Evolutionary conservation across 805 yeast genomes (phyloP), one percentile per base, ranked within the genome.

Genomic region (Lachancea dasiensis): DNA sequence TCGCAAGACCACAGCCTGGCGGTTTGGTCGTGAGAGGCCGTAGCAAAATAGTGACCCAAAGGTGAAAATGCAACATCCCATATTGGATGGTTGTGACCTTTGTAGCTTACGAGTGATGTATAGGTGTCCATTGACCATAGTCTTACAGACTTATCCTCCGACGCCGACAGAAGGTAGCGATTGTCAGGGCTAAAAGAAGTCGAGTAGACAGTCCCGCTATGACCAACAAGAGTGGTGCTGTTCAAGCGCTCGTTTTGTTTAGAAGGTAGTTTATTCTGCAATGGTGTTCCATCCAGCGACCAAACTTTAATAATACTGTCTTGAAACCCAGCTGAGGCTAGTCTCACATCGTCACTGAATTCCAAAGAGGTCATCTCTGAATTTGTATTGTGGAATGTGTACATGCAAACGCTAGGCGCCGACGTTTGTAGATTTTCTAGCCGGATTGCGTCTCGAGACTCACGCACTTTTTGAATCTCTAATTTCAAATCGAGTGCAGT

Each of bases 31-130:
- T 89, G 96, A 2, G 96, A 86, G 0, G 94, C 96, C 0, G 97
- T 89, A n/a, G 94, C 96, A 62, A 92, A 92, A 64, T 92, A 92
- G 64, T 92, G 97, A 4, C 98, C 98, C 51, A 84, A 67, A 2
- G 98, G 98, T 2, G 95, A 80, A 55, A 86, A 92, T 51, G 82
- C 75, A 6, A 92, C 97, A 58, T 92, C 97, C 98, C 98, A 92
- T 19, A 92, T 83, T 1, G 98, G 97, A 49, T 86, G 94, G 52
- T 80, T 86, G 57, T 92, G 99, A 6, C 97, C 97, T 59, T 86
- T 86, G 64, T 92, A 92, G n/a, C 87, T 75, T 1, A 92, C 98
- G 34, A 92, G 69, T 1, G 94, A 80, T 1, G 94, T 77, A 57
- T 76, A 86, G 1, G 97, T 83, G 55, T 92, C 97, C 60, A 86